Percentiles rank a stretch among this genome's conserved stretches.
These are phyloP conservation scores for Didymella exigua DNA, from an alignment of 2,329 filamentous ascomycete genomes.

Conservation along the genomic window DNA sequence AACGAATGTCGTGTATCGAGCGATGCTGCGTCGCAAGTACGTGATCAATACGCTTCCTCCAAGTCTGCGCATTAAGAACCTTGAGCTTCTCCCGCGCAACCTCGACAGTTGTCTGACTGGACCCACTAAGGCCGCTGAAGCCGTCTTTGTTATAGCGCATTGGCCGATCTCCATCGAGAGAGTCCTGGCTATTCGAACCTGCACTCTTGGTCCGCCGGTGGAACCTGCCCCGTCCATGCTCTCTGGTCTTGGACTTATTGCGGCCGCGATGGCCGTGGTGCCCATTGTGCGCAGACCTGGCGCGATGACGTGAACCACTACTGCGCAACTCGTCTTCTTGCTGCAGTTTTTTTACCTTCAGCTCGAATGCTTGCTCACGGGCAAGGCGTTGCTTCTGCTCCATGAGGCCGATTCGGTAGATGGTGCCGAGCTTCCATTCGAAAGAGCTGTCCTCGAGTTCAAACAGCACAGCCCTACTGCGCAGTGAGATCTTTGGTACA, in stretches of 20 bases:
- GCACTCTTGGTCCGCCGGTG: constrained; percentile 50
- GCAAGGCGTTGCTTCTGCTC: constrained; percentile 91
- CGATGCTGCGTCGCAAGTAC: constrained; percentile 71
- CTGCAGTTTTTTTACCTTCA: constrained; percentile 87
- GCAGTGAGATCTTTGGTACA: constrained; percentile 83
- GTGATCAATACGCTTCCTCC: constrained; percentile 88
- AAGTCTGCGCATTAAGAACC: constrained; percentile 83
- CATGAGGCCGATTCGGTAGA: constrained; percentile 85
- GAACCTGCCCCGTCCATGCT: constrained; percentile 37
- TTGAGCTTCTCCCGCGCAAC: constrained; percentile 79
- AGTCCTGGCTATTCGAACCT: constrained; percentile 32
- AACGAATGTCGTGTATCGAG: constrained; percentile 78
- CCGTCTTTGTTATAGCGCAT: constrained; percentile 80
- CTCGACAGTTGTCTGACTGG: constrained; percentile 72
- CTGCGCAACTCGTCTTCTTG: constrained; percentile 57
- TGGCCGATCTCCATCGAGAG: constrained; percentile 44
- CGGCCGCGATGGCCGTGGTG: constrained; percentile 45
- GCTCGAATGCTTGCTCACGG: constrained; percentile 83
- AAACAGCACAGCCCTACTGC: constrained; percentile 81
- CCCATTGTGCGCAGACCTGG: constrained; percentile 56
- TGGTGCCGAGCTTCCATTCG: constrained; percentile 94
- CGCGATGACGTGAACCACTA: constrained; percentile 57
- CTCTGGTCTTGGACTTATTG: constrained; percentile 42
- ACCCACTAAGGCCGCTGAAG: constrained; percentile 72
- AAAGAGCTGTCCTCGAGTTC: constrained; percentile 96